Evolutionary conservation across 352 stramenopile genomes (phyloP).

Genomic region (Phytopythium ostracodes): DNA sequence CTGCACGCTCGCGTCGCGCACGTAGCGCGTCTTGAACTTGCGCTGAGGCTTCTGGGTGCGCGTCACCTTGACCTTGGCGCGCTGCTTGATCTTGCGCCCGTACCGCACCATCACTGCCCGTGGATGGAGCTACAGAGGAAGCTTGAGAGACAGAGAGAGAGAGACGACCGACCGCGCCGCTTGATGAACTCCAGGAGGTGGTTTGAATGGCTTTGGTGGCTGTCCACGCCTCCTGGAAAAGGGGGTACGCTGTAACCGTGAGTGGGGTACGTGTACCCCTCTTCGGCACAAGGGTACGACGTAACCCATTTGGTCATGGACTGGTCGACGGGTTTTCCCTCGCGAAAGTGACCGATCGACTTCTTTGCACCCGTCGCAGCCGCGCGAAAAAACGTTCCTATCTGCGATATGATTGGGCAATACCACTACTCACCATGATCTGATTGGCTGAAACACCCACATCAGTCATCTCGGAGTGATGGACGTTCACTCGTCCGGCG

Average conservation of each 20-base stretch:
- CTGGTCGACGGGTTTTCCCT: neutral
- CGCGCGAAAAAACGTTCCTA: slow-evolving; percentile 9
- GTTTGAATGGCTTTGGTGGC: neutral
- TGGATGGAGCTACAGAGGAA: no score
- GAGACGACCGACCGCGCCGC: neutral
- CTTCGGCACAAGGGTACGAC: neutral
- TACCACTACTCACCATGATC: neutral
- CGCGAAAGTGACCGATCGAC: neutral
- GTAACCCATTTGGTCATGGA: neutral
- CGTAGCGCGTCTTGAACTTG: slow-evolving; percentile 72
- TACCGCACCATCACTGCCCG: slow-evolving; percentile 30
- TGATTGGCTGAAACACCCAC: neutral
- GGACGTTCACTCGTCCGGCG: neutral
- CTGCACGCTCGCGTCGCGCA: slow-evolving; percentile 67
- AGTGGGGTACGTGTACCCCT: no score
- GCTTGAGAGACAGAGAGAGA: neutral
- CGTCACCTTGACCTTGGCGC: slow-evolving; percentile 58
- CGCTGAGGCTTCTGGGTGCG: slow-evolving; percentile 70
- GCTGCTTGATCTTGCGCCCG: slow-evolving; percentile 60
- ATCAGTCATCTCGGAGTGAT: neutral
- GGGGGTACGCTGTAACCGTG: neutral
- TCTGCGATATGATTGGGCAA: slow-evolving; percentile 10
- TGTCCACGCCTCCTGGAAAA: no score
- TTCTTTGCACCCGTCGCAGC: neutral
- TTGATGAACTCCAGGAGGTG: neutral